phyloP scores from a whole-genome alignment of 805 yeast genomes.

The Jamesozyma spencerorum region DNA sequence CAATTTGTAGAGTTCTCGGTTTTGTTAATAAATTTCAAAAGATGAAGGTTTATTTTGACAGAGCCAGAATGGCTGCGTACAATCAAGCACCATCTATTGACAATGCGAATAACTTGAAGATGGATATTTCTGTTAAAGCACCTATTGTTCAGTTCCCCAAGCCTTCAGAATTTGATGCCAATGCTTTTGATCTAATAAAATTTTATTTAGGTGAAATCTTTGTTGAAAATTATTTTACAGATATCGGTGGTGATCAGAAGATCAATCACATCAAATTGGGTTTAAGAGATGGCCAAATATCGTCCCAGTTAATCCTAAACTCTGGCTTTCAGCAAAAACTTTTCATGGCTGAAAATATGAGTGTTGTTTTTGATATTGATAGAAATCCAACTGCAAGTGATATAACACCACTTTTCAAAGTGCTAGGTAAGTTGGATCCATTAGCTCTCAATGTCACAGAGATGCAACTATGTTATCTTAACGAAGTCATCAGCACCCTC shows the following conservation, averaged over 20 bases:
- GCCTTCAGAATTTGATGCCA: conserved; percentile 33
- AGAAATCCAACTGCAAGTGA: conserved; percentile 36
- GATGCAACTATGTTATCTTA: conserved; percentile 51
- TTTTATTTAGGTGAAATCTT: conserved; percentile 77
- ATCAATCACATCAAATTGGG: conserved; percentile 60
- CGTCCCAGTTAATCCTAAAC: conserved; percentile 48
- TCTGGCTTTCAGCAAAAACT: conserved; percentile 40
- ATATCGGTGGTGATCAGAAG: conserved; percentile 19
- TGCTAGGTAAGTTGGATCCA: conserved; percentile 47
- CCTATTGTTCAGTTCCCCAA: conserved; percentile 80
- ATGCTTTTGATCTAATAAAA: conserved; percentile 50
- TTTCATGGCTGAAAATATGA: conserved; percentile 58
- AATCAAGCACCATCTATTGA: conserved; percentile 64
- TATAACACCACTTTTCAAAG: conserved; percentile 38
- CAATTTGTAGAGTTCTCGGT: conserved; percentile 56
- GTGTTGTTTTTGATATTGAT: conserved; percentile 50
- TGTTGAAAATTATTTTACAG: conserved; percentile 50
- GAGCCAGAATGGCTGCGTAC: conserved; percentile 80
- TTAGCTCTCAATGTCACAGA: conserved; percentile 58
- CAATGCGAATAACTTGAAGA: conserved; percentile 45
- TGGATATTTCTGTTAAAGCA: conserved; percentile 65
- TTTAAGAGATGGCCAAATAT: conserved; percentile 58
- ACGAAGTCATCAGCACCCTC: conserved; percentile 46
- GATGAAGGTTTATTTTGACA: conserved; percentile 85
- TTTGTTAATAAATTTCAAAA: conserved; percentile 66